Evolutionary conservation across 2,329 filamentous ascomycete species (phyloP).

Genomic region (Emergomyces pasteurianus): DNA sequence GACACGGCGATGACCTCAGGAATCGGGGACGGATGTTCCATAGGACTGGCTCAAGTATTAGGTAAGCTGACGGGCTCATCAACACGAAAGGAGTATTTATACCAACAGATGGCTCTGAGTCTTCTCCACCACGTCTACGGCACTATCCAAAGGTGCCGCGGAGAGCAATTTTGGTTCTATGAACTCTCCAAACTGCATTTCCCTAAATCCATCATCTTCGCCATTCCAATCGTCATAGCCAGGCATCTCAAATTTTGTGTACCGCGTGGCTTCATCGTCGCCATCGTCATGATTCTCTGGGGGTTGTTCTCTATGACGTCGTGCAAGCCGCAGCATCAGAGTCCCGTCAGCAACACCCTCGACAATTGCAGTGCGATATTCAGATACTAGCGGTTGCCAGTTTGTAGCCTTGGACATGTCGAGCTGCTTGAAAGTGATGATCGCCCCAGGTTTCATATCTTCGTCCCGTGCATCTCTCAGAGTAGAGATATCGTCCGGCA

Average conservation of each 20-base stretch:
- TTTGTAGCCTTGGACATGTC: conserved; percentile 36
- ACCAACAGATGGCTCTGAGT: conserved; percentile 28
- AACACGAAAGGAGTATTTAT: conserved; percentile 16
- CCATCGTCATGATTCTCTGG: conserved; percentile 50
- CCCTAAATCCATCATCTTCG: conserved; percentile 50
- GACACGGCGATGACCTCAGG: conserved; percentile 13
- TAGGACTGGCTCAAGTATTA: conserved; percentile 6
- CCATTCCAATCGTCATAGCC: conserved; percentile 46
- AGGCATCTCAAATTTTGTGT: conserved; percentile 66
- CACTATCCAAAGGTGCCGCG: conserved; percentile 17
- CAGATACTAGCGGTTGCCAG: conserved; percentile 36
- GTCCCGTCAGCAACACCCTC: conserved; percentile 43
- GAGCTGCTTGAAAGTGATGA: conserved; percentile 37
- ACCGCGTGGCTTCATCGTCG: conserved; percentile 56
- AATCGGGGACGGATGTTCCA: conserved; percentile 3
- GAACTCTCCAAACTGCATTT: conserved; percentile 50
- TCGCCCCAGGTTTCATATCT: conserved; percentile 25
- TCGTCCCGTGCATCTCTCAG: conserved; percentile 37
- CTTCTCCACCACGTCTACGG: conserved; percentile 18
- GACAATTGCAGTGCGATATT: conserved; percentile 55
- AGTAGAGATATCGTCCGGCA: conserved; percentile 49
- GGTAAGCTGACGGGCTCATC: conserved; percentile 9
- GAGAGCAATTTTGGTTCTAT: conserved; percentile 56
- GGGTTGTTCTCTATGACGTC: conserved; percentile 49
- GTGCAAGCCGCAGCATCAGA: conserved; percentile 54